Base-by-base conservation (phyloP, 2,329 filamentous ascomycete genomes). In the Atkinsonella texensis region DNA sequence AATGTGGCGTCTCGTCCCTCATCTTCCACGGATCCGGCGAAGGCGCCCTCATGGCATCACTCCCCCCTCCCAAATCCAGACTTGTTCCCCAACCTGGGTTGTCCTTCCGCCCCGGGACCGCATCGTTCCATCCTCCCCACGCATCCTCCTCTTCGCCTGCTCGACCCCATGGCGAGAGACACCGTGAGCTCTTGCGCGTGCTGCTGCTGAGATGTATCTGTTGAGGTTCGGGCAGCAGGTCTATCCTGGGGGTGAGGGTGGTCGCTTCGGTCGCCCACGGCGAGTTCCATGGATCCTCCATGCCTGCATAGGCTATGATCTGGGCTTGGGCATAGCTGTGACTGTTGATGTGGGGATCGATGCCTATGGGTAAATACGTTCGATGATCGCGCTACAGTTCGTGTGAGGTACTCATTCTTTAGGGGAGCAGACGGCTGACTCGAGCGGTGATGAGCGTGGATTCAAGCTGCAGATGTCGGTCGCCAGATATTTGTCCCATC, bases 211-310 rank as follows among this genome's bases (percentile, higher is more conserved):
- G 62, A 48, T 67, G 64, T 32, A 62, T 64, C 52, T 52, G 60
- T 35, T 63, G 59, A 41, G 65, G 67, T 54, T 63, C 63, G 51
- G 62, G 53, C 6, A 65, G 63, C 28, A 67, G 58, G 53, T 67
- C 61, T 60, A 60, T 62, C 56, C 59, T 75, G 64, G 62, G 68
- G 13, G 63, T 59, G 64, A 61, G 68, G 6, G 18, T 5, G n/a
- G 63, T 58, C 53, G 60, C 54, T 48, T 65, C 62, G 53, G 69
- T 70, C 54, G 74, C 71, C 78, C 78, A 81, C 66, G 78, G 78
- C 59, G 77, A 80, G 65, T 74, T 75, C 78, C 78, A 81, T 60
- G 78, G 77, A 76, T 81, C 76, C 64, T 81, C 78, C 78, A 81
- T 81, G 56, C 62, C 68, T 63, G 56, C 15, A 12, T 42, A 42